Percentiles rank a stretch among this genome's conserved stretches.
Conservation (phyloP, 2,329 filamentous ascomycete species). For the Aureobasidium sp. region DNA sequence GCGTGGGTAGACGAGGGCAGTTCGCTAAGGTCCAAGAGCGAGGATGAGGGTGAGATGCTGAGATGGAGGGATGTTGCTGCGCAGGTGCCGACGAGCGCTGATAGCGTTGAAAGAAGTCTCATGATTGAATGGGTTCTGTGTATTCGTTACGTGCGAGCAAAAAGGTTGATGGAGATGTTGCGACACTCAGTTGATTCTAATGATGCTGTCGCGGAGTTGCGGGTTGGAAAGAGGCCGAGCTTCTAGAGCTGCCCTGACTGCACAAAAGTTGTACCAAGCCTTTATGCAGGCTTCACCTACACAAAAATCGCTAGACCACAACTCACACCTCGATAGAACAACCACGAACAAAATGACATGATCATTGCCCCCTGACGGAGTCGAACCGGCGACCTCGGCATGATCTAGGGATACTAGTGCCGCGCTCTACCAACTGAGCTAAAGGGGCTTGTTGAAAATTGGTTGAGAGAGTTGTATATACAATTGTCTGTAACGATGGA, state of each 20-base stretch:
- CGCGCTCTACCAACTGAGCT: constrained; percentile 12
- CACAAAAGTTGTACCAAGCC: neutral
- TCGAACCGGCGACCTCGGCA: constrained; percentile 11
- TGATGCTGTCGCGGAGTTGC: neutral
- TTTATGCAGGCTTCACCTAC: neutral
- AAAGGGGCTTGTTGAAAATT: neutral
- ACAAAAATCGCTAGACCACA: neutral
- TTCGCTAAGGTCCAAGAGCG: constrained; percentile 38
- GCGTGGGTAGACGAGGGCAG: constrained; percentile 54
- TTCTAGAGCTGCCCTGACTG: neutral
- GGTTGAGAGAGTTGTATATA: too few species aligned
- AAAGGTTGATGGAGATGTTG: neutral
- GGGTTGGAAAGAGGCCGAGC: neutral
- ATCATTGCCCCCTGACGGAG: neutral
- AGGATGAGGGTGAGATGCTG: constrained; percentile 42
- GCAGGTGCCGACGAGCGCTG: neutral
- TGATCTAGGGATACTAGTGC: constrained; percentile 1
- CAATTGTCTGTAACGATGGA: too few species aligned
- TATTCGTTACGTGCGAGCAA: neutral
- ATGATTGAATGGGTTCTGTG: neutral
- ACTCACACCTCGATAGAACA: neutral
- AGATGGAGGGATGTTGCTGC: constrained; percentile 43
- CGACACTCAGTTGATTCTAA: neutral
- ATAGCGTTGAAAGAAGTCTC: neutral
- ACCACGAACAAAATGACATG: neutral